These are phyloP conservation scores for Amanita rimosa DNA, from an alignment of 768 basidiomycete genomes.

Conservation along the genomic window DNA sequence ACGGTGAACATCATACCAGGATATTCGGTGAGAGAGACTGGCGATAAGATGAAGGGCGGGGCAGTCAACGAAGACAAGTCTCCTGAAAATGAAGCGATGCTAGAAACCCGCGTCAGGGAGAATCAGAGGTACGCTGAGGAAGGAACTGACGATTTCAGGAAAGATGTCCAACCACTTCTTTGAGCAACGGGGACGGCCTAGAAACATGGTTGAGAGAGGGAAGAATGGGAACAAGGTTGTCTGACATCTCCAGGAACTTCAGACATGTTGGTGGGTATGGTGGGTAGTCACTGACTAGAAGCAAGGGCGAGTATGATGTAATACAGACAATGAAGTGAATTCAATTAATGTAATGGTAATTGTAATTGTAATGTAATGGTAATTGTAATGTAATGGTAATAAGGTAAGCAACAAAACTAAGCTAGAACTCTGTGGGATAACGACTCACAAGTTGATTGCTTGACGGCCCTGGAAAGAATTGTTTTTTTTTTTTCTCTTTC, in stretches of 20 bases:
- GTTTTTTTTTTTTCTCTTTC: background rate
- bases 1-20: slow-evolving; percentile 43
- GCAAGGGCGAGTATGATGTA: background rate
- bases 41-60: slow-evolving; percentile 87
- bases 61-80: slow-evolving; percentile 80
- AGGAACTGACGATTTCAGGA: slow-evolving; percentile 73
- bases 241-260: slow-evolving; percentile 4
- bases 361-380: too few relatives aligned
- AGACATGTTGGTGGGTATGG: background rate
- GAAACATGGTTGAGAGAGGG: slow-evolving; percentile 3
- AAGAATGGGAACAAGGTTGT: background rate
- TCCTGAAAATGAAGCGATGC: slow-evolving; percentile 79
- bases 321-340: background rate
- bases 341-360: too few relatives aligned
- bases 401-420: too few relatives aligned
- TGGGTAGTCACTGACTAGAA: background rate
- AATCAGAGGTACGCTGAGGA: background rate
- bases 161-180: slow-evolving; percentile 79
- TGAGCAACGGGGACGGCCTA: slow-evolving; percentile 76
- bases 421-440: too few relatives aligned
- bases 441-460: background rate
- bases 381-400: too few relatives aligned
- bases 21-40: slow-evolving; percentile 85
- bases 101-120: slow-evolving; percentile 17
- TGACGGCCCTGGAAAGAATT: background rate